Conservation (phyloP, 1,284 basidiomycete genomes). For the Peniophora sp. region DNA sequence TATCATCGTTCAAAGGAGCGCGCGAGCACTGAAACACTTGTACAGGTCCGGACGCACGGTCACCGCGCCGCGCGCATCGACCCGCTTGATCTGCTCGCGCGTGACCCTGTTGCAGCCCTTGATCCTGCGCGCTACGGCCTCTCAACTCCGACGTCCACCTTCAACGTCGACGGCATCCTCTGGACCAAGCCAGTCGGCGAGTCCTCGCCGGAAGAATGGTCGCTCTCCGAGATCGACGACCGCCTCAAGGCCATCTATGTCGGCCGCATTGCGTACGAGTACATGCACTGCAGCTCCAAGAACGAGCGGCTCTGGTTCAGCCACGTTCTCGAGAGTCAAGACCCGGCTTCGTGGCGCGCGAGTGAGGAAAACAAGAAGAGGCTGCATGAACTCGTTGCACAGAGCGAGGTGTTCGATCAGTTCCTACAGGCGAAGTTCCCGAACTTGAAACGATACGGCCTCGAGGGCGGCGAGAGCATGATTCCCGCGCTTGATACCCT, state of each 20-base stretch:
- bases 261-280: constrained; percentile 82
- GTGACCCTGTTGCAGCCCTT: constrained; percentile 79
- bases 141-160: constrained; percentile 38
- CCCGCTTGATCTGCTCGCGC: constrained; percentile 77
- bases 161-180: constrained; percentile 74
- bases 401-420: constrained; percentile 76
- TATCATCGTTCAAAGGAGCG: too few relatives aligned
- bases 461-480: constrained; percentile 90
- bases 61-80: constrained; percentile 80
- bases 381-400: constrained; percentile 63
- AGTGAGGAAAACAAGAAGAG: constrained; percentile 35
- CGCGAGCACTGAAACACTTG: too few relatives aligned
- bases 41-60: constrained; percentile 40
- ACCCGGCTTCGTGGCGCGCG: constrained; percentile 5
- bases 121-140: constrained; percentile 76
- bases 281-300: constrained; percentile 79
- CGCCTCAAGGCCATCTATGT: constrained; percentile 73
- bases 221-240: constrained; percentile 58
- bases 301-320: constrained; percentile 82
- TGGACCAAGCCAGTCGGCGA: constrained; percentile 54
- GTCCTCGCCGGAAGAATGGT: constrained; percentile 50
- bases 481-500: constrained; percentile 74
- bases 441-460: constrained; percentile 75
- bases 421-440: constrained; percentile 80
- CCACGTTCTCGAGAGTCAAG: constrained; percentile 57